A percentile compares a stretch with the other conserved stretches of the same genome.
These are phyloP conservation scores for Hypoxylon fuscum DNA, from an alignment of 495 filamentous ascomycete genomes.

Conservation along the genomic window DNA sequence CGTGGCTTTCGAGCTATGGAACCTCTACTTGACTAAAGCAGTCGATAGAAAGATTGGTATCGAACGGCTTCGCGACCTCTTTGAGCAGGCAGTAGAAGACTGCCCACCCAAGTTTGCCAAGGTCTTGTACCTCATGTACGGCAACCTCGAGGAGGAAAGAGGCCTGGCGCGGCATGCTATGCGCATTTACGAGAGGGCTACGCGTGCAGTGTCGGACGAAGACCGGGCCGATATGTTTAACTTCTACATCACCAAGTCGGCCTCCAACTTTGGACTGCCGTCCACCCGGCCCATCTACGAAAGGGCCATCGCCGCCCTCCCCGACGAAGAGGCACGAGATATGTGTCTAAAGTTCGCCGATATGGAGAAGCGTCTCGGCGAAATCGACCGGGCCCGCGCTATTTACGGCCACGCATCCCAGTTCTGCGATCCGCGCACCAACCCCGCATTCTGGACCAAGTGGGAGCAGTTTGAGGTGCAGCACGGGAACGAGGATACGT, in stretches of 20 bases:
- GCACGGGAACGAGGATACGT: slow-evolving; percentile 99
- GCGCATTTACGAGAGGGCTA: slow-evolving; percentile 98
- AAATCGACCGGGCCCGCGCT: slow-evolving; percentile 93
- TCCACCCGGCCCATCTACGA: slow-evolving; percentile 98
- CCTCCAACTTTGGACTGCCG: slow-evolving; percentile 95
- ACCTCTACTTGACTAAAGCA: slow-evolving; percentile 96
- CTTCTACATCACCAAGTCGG: slow-evolving; percentile 99
- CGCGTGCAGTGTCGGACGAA: slow-evolving; percentile 93
- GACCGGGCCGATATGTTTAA: slow-evolving; percentile 98
- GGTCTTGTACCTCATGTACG: slow-evolving; percentile 96
- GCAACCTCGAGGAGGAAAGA: slow-evolving; percentile 94
- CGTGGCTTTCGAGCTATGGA: slow-evolving; percentile 98
- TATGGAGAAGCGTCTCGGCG: slow-evolving; percentile 95
- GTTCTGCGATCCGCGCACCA: slow-evolving; percentile 94
- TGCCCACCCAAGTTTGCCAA: slow-evolving; percentile 97
- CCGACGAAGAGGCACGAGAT: slow-evolving; percentile 91
- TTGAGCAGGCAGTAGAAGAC: slow-evolving; percentile 95
- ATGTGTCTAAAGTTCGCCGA: slow-evolving; percentile 99
- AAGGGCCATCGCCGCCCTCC: slow-evolving; percentile 87
- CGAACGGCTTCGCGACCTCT: slow-evolving; percentile 92
- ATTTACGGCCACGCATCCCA: slow-evolving; percentile 97
- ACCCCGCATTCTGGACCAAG: slow-evolving; percentile 89
- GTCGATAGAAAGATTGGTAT: slow-evolving; percentile 95
- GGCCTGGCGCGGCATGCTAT: slow-evolving; percentile 97
- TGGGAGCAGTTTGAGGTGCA: slow-evolving; percentile 98